Evolutionary conservation across 768 basidiomycete genomes (phyloP).

Genomic region (Bullera alba): DNA sequence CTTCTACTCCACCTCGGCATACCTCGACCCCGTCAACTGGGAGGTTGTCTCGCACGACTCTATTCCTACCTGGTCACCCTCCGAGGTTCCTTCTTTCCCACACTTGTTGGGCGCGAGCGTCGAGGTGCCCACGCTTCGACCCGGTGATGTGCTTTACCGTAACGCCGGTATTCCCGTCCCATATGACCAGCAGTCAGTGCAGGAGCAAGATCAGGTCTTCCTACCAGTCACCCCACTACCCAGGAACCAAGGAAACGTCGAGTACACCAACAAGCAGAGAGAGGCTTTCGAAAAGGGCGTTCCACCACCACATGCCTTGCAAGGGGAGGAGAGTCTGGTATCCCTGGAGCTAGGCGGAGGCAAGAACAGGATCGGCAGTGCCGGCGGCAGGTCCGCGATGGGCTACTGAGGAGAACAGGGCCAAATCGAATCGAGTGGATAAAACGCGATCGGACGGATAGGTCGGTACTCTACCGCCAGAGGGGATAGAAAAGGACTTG

Average conservation of each 20-base stretch:
- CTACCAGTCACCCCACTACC: constrained; percentile 6
- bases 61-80: constrained; percentile 2
- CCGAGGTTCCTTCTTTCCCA: constrained; percentile 2
- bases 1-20: constrained; percentile 23
- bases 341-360: neutral
- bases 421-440: too few species aligned
- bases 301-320: constrained; percentile 14
- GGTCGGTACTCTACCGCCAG: too few species aligned
- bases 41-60: constrained; percentile 9
- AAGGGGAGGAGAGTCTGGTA: neutral
- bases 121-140: constrained; percentile 13
- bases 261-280: constrained; percentile 10
- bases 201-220: neutral
- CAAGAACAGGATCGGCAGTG: neutral
- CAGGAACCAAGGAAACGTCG: neutral
- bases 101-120: constrained; percentile 13
- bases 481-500: too few species aligned
- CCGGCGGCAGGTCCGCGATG: neutral
- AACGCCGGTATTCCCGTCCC: constrained; percentile 13
- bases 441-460: too few species aligned
- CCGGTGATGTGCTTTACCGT: constrained; percentile 33
- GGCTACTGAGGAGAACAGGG: too few species aligned
- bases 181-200: neutral
- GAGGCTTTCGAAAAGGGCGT: constrained; percentile 26
- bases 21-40: constrained; percentile 33